These are phyloP conservation scores for Paxillus rubicundulus DNA, from an alignment of 768 basidiomycete species.

Conservation along the genomic window DNA sequence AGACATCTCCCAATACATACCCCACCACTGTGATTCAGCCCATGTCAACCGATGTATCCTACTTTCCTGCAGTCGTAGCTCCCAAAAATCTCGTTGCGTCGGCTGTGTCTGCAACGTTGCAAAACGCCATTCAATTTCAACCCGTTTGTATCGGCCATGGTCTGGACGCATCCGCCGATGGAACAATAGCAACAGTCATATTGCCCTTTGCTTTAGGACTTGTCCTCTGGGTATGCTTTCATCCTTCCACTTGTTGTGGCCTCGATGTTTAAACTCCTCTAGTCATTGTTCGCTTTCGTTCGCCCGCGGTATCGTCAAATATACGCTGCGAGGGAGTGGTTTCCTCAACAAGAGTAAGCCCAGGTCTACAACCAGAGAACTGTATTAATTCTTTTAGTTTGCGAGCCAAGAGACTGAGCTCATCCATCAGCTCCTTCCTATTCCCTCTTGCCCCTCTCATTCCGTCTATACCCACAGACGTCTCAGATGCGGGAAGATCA, in stretches of 20 bases:
- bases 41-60: conserved; percentile 13
- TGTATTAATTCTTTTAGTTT: conserved; percentile 40
- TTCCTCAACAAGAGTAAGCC: conserved; percentile 65
- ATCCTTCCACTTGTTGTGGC: neutral
- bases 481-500: conserved; percentile 53
- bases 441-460: conserved; percentile 67
- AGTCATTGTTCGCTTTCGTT: conserved; percentile 67
- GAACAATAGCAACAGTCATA: conserved; percentile 56
- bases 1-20: conserved; percentile 23
- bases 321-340: conserved; percentile 76
- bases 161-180: conserved; percentile 59
- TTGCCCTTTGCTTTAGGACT: conserved; percentile 59
- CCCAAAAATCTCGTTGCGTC: conserved; percentile 7
- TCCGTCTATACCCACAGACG: conserved; percentile 54
- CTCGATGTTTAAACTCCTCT: neutral
- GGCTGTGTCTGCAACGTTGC: neutral
- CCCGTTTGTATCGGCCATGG: conserved; percentile 64
- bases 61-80: neutral
- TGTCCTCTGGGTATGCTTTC: conserved; percentile 61
- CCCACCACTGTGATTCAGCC: conserved; percentile 40
- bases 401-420: conserved; percentile 60
- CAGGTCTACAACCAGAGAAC: neutral
- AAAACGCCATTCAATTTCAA: conserved; percentile 14
- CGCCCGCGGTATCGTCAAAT: conserved; percentile 71
- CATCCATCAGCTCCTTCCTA: conserved; percentile 64